These are phyloP conservation scores for Wallacemonas collosoma DNA, from an alignment of 208 protist species.

Conservation along the genomic window DNA sequence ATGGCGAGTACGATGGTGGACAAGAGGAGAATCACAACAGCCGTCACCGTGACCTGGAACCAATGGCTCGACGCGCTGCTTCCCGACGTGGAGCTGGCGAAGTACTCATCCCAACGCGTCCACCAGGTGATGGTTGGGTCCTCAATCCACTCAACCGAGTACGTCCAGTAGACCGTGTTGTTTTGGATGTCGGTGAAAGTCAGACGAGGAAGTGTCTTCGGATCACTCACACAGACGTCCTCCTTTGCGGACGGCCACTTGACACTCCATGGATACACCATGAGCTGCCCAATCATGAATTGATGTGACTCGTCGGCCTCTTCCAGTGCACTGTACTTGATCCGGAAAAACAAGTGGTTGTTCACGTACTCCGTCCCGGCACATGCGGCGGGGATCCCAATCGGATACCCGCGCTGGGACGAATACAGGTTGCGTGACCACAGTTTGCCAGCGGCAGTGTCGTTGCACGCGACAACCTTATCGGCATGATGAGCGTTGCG, in stretches of 20 bases:
- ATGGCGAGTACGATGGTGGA: conserved; percentile 90
- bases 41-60: conserved; percentile 96
- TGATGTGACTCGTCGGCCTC: conserved; percentile 13
- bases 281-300: conserved; percentile 81
- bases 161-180: conserved; percentile 71
- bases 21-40: conserved; percentile 95
- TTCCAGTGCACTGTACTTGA: conserved; percentile 64
- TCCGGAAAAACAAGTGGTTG: conserved; percentile 81
- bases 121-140: conserved; percentile 90
- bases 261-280: conserved; percentile 57
- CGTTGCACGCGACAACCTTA: conserved; percentile 20
- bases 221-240: conserved; percentile 15
- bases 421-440: conserved; percentile 29
- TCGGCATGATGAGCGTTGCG: conserved; percentile 20
- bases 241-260: conserved; percentile 16
- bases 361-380: conserved; percentile 41
- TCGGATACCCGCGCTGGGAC: conserved; percentile 67
- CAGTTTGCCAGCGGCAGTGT: conserved; percentile 11
- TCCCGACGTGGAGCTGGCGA: conserved; percentile 78
- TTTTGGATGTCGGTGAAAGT: conserved; percentile 32
- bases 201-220: conserved; percentile 16
- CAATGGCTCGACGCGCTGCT: conserved; percentile 84
- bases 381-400: conserved; percentile 59
- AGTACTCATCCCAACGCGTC: conserved; percentile 97
- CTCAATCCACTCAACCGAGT: conserved; percentile 78